A percentile compares a stretch with the other conserved stretches of the same genome.
Evolutionary conservation across 176 grass and related monocot species (phyloP).

Genomic region (Oryza meyeriana): DNA sequence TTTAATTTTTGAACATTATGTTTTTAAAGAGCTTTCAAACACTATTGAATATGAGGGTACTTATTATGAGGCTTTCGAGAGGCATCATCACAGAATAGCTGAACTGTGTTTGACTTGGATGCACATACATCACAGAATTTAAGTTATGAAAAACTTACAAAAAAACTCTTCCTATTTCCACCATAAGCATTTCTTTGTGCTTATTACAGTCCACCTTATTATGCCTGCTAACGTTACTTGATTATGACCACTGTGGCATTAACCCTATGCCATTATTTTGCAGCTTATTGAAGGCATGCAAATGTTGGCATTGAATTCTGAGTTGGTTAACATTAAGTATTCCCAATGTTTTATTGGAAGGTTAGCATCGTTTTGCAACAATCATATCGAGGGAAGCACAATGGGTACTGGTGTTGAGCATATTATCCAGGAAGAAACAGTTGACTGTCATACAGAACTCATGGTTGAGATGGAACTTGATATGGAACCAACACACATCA

Average conservation of each 20-base stretch:
- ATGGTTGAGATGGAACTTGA: slow-evolving; percentile 51
- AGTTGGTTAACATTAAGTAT: slow-evolving; percentile 45
- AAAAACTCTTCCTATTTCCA: not conserved
- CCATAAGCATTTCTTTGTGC: not conserved
- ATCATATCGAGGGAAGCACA: slow-evolving; percentile 28
- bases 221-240: not conserved
- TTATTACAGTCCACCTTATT: not conserved
- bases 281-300: slow-evolving; percentile 56
- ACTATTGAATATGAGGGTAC: not conserved
- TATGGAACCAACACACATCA: slow-evolving; percentile 52
- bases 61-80: slow-evolving; percentile 7
- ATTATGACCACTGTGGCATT: slow-evolving; percentile 2
- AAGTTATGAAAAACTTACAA: slow-evolving; percentile 11
- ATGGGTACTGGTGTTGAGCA: slow-evolving; percentile 17
- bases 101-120: slow-evolving; percentile 22
- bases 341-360: slow-evolving; percentile 53
- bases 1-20: not conserved
- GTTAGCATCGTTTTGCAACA: slow-evolving; percentile 44
- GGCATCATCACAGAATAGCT: not conserved
- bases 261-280: slow-evolving; percentile 21
- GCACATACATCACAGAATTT: not conserved
- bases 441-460: slow-evolving; percentile 31
- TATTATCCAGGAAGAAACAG: slow-evolving; percentile 26
- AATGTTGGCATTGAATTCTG: slow-evolving; percentile 29
- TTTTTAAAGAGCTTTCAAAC: not conserved